Evolutionary conservation across 1,284 basidiomycete species (phyloP).

Genomic region (Boletus sp.): DNA sequence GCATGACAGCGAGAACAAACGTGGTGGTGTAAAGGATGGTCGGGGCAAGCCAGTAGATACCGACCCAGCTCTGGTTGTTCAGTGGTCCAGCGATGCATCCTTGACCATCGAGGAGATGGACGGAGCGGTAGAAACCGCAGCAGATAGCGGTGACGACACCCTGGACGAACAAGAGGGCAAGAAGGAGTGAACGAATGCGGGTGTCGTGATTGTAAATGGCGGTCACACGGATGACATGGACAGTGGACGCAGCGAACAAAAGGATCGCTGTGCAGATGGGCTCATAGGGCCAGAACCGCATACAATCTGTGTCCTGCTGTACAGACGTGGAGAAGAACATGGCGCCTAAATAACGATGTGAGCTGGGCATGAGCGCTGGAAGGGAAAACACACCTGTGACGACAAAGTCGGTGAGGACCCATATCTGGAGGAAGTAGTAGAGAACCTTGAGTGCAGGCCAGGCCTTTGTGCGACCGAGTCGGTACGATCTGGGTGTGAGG

Average conservation of each 20-base stretch:
- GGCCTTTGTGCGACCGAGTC: constrained; percentile 60
- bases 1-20: constrained; percentile 60
- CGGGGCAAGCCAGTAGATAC: constrained; percentile 76
- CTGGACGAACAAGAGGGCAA: constrained; percentile 60
- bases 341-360: constrained; percentile 48
- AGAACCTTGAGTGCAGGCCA: constrained; percentile 77
- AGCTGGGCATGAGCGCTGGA: neutral
- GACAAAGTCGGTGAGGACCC: constrained; percentile 75
- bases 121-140: constrained; percentile 74
- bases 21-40: constrained; percentile 58
- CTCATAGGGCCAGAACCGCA: constrained; percentile 76
- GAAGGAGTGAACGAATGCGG: constrained; percentile 53
- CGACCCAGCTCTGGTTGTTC: constrained; percentile 62
- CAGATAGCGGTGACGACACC: constrained; percentile 65
- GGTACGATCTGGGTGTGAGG: constrained; percentile 72
- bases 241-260: constrained; percentile 60
- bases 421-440: constrained; percentile 68
- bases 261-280: constrained; percentile 79
- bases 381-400: constrained; percentile 56
- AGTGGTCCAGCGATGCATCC: constrained; percentile 82
- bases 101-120: constrained; percentile 66
- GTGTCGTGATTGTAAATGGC: constrained; percentile 69
- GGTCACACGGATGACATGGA: constrained; percentile 30
- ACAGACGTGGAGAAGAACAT: constrained; percentile 78
- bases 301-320: constrained; percentile 51